Conservation (phyloP, 768 basidiomycete species). For the Leucosporidium creatinivorum region DNA sequence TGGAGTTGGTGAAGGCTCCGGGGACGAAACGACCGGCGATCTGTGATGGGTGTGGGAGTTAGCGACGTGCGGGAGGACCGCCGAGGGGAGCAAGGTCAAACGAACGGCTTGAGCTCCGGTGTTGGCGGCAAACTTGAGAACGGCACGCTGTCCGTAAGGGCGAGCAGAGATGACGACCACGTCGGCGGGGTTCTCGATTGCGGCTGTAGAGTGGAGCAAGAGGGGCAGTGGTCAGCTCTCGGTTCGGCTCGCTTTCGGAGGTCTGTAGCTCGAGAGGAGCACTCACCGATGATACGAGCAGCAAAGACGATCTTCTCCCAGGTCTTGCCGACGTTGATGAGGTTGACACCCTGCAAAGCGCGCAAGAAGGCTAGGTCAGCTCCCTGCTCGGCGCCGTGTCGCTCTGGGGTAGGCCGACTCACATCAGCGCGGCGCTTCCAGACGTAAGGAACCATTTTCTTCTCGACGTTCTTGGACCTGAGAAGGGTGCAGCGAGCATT, state of each 20-base stretch:
- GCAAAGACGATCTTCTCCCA: constrained; percentile 99
- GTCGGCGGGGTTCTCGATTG: constrained; percentile 93
- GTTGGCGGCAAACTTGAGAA: constrained; percentile 96
- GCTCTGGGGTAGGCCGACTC: too few species aligned
- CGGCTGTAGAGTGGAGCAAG: background rate
- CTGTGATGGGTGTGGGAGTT: background rate
- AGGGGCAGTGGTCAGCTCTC: background rate
- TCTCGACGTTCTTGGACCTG: constrained; percentile 91
- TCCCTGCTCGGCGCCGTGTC: background rate
- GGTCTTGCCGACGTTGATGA: constrained; percentile 98
- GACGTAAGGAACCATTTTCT: constrained; percentile 97
- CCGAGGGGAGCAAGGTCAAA: too few species aligned
- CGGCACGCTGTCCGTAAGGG: constrained; percentile 97
- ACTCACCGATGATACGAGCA: constrained; percentile 68
- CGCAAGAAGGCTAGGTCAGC: background rate
- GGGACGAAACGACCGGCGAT: constrained; percentile 99
- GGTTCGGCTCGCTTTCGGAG: background rate
- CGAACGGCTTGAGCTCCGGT: constrained; percentile 81
- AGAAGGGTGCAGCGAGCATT: background rate
- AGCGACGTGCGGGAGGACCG: background rate
- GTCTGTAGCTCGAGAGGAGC: constrained; percentile 36
- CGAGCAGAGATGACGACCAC: constrained; percentile 96
- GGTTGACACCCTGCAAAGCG: constrained; percentile 62
- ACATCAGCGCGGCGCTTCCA: constrained; percentile 90
- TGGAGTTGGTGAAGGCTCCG: constrained; percentile 97